These are phyloP conservation scores for Saturnispora hagleri DNA, from an alignment of 805 yeast genomes.

Conservation along the genomic window DNA sequence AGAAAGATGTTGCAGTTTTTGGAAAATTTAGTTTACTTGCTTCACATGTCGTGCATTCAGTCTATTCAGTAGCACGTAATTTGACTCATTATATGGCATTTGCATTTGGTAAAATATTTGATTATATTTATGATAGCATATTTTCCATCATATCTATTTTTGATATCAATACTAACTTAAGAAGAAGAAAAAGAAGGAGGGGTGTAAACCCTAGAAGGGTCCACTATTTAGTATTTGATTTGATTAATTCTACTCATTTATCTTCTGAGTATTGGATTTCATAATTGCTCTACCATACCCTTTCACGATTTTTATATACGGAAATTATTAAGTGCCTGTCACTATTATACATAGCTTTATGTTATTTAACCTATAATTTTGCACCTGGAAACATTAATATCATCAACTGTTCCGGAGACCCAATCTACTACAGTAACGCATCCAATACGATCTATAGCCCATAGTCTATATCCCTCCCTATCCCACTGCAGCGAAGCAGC, in stretches of 20 bases:
- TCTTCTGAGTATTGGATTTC: conserved; percentile 11
- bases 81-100: neutral
- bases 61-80: neutral
- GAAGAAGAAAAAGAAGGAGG: conserved; percentile 8
- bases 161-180: neutral
- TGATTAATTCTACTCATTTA: neutral
- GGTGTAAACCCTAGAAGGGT: conserved; percentile 15
- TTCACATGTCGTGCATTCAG: neutral
- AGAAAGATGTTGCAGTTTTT: neutral
- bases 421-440: conserved; percentile 72
- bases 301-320: neutral
- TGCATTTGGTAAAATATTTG: neutral
- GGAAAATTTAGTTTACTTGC: neutral
- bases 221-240: conserved; percentile 26
- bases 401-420: conserved; percentile 74
- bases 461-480: conserved; percentile 71
- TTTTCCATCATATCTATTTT: neutral
- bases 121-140: neutral
- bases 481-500: conserved; percentile 76
- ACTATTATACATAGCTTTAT: neutral
- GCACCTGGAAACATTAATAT: conserved; percentile 56
- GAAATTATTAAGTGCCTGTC: neutral
- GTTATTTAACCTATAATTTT: conserved; percentile 35
- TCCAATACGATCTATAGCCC: conserved; percentile 76
- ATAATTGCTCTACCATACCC: neutral